A percentile compares a stretch with the other conserved stretches of the same genome.
These are phyloP conservation scores for Umbilicus rupestris DNA, from an alignment of 164 flowering plant species.

Conservation along the genomic window DNA sequence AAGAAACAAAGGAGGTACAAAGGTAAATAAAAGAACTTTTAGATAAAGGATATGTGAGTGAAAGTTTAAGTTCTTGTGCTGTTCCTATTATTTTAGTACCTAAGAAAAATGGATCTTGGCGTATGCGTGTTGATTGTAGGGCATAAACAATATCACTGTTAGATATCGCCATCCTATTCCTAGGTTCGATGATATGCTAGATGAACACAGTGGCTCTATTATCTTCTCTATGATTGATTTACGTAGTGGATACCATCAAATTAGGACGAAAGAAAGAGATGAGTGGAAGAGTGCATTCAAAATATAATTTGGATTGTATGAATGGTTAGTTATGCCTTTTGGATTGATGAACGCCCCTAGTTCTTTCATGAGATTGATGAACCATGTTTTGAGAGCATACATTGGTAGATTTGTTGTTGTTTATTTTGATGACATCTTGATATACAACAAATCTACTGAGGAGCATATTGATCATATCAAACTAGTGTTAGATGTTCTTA, in stretches of 20 bases:
- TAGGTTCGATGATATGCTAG: neutral
- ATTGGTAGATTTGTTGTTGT: neutral
- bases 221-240: neutral
- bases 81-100: too few species aligned
- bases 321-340: neutral
- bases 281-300: neutral
- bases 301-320: neutral
- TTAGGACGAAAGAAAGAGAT: neutral
- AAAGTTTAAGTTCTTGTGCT: neutral
- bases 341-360: neutral
- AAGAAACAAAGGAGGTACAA: too few species aligned
- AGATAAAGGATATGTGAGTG: neutral
- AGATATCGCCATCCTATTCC: neutral
- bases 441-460: too few species aligned
- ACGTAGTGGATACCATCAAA: neutral
- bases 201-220: neutral
- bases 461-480: too few species aligned
- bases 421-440: slow-evolving; percentile 1
- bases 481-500: too few species aligned
- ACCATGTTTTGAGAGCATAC: neutral
- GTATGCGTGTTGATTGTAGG: too few species aligned
- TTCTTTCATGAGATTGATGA: neutral
- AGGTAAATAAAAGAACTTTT: neutral
- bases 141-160: neutral
- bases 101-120: neutral